Conservation (phyloP, 495 filamentous ascomycete species). For the Aspergillus funiculosus region DNA sequence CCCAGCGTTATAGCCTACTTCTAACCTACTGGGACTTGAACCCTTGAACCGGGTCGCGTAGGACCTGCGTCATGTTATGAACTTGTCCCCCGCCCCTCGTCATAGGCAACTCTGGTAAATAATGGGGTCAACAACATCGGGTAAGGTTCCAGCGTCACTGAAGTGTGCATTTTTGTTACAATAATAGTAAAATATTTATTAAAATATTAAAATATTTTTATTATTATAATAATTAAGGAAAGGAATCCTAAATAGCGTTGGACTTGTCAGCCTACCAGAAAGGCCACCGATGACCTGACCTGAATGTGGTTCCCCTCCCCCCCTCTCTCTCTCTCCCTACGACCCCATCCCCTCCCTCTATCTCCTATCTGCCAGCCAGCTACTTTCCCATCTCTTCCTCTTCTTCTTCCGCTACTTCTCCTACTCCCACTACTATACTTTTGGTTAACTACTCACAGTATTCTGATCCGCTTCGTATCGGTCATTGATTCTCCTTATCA, state of each 20-base stretch:
- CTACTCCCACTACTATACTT: not conserved
- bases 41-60: not conserved
- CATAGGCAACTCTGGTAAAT: slow-evolving; percentile 3
- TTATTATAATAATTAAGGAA: too few species aligned
- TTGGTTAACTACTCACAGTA: not conserved
- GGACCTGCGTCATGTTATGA: slow-evolving; percentile 9
- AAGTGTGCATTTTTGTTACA: not conserved
- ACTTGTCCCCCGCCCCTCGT: slow-evolving; percentile 2
- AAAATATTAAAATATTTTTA: too few species aligned
- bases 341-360: slow-evolving; percentile 13
- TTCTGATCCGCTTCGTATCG: not conserved
- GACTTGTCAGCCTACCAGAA: slow-evolving; percentile 15
- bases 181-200: too few species aligned
- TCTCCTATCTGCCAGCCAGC: too few species aligned
- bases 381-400: slow-evolving; percentile 4
- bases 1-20: too few species aligned
- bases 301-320: slow-evolving; percentile 22
- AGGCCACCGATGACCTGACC: slow-evolving; percentile 24
- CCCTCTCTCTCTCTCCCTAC: too few species aligned
- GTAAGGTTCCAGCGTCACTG: not conserved
- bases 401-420: not conserved
- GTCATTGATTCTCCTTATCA: too few species aligned
- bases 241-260: too few species aligned
- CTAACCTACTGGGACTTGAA: not conserved
- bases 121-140: slow-evolving; percentile 1